phyloP scores from a whole-genome alignment of 805 yeast genomes.

The Candida coquimbonensis region DNA sequence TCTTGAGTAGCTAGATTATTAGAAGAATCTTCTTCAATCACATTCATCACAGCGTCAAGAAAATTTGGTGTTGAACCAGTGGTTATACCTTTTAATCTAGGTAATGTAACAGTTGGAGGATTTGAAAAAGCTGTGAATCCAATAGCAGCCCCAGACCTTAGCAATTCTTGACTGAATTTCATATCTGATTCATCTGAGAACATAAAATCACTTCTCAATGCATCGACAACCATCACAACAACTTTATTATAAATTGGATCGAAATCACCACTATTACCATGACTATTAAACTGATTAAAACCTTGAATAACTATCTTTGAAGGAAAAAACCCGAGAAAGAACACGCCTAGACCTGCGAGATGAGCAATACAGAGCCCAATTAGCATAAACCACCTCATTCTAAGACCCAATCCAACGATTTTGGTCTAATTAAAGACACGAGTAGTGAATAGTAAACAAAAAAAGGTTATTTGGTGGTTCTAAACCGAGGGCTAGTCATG shows the following conservation, averaged over 20 bases:
- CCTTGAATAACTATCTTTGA: constrained; percentile 76
- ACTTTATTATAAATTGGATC: constrained; percentile 54
- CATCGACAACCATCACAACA: constrained; percentile 85
- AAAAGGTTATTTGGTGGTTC: too few species aligned
- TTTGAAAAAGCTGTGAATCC: constrained; percentile 89
- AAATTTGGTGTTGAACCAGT: constrained; percentile 95
- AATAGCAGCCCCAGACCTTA: constrained; percentile 62
- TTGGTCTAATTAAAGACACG: too few species aligned
- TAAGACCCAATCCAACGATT: too few species aligned
- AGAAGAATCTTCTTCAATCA: constrained; percentile 84
- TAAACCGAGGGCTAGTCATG: too few species aligned
- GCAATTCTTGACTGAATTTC: constrained; percentile 55
- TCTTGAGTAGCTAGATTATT: constrained; percentile 64
- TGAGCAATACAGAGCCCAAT: constrained; percentile 26
- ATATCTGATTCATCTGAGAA: constrained; percentile 61
- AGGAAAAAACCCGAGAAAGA: constrained; percentile 86
- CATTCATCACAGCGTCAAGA: constrained; percentile 87
- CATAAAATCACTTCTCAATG: constrained; percentile 83
- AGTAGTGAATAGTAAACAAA: too few species aligned
- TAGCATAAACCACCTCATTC: constrained; percentile 6
- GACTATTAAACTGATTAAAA: constrained; percentile 25
- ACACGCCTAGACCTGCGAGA: constrained; percentile 49
- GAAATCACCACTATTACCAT: constrained; percentile 22
- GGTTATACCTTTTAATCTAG: constrained; percentile 86
- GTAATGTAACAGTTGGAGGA: constrained; percentile 96